Percentiles rank a stretch among this genome's conserved stretches.
phyloP scores from a whole-genome alignment of 768 basidiomycete species.

The Tylopilus sp. region DNA sequence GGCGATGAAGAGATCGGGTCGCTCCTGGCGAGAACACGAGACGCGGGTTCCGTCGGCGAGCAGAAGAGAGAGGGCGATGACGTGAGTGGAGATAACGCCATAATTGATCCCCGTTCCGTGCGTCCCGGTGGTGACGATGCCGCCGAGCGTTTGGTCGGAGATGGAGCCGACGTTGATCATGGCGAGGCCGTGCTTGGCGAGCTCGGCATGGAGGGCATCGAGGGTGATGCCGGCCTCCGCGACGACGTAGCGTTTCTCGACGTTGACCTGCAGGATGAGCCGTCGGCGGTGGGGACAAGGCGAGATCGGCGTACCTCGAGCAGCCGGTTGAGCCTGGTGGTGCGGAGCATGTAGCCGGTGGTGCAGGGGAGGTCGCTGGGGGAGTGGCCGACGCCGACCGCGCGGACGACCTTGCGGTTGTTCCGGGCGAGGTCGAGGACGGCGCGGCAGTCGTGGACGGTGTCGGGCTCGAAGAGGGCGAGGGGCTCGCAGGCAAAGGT shows the following conservation, averaged over 20 bases:
- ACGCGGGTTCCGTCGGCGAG: conserved; percentile 72
- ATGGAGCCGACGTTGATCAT: conserved; percentile 95
- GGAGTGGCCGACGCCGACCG: conserved; percentile 88
- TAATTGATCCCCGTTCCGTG: conserved; percentile 86
- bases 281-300: not conserved
- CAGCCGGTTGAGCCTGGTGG: conserved; percentile 66
- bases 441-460: conserved; percentile 62
- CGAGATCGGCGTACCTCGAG: conserved; percentile 60
- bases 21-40: conserved; percentile 59
- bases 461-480: conserved; percentile 73
- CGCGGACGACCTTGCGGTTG: conserved; percentile 68
- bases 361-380: conserved; percentile 95
- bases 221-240: conserved; percentile 81
- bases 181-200: conserved; percentile 68
- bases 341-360: conserved; percentile 78
- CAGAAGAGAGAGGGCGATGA: conserved; percentile 70
- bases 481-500: conserved; percentile 71
- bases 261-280: conserved; percentile 53
- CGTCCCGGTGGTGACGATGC: conserved; percentile 89
- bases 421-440: conserved; percentile 79
- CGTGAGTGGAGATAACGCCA: conserved; percentile 79
- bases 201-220: conserved; percentile 63
- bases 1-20: conserved; percentile 79
- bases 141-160: conserved; percentile 92
- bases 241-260: conserved; percentile 60